Evolutionary conservation across 2,329 filamentous ascomycete genomes (phyloP).

Genomic region (Fragosphaeria purpurea): DNA sequence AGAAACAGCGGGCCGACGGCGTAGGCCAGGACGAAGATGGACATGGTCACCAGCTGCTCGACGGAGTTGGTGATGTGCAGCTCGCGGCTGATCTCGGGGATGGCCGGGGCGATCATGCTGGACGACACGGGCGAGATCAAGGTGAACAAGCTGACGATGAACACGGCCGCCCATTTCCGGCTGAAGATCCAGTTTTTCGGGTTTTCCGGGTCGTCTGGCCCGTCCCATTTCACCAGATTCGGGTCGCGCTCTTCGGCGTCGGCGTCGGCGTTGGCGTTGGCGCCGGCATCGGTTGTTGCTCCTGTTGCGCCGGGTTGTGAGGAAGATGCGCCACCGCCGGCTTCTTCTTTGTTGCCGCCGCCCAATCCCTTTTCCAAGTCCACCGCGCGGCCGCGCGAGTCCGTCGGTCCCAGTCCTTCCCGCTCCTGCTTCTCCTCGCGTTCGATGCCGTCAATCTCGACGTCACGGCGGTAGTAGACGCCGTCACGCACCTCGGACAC

Average conservation of each 20-base stretch:
- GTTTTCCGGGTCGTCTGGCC: slow-evolving; percentile 39
- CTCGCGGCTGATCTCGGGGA: slow-evolving; percentile 42
- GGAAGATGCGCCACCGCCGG: background rate
- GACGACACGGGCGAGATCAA: slow-evolving; percentile 52
- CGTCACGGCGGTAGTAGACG: slow-evolving; percentile 26
- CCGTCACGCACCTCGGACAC: slow-evolving; percentile 31
- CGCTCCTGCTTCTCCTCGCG: slow-evolving; percentile 4
- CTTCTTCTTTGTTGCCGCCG: background rate
- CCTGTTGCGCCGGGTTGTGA: background rate
- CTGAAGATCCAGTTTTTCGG: slow-evolving; percentile 45
- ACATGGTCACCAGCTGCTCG: slow-evolving; percentile 39
- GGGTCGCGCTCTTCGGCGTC: slow-evolving; percentile 19
- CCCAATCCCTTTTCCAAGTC: background rate
- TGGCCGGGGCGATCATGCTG: slow-evolving; percentile 43
- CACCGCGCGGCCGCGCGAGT: background rate
- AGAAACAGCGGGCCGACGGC: slow-evolving; percentile 42
- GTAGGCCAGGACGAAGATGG: slow-evolving; percentile 49
- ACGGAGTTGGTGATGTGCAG: slow-evolving; percentile 38
- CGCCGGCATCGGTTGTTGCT: background rate
- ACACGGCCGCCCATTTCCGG: slow-evolving; percentile 47
- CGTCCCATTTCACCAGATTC: slow-evolving; percentile 39
- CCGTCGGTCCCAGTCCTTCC: background rate
- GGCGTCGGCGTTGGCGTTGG: background rate
- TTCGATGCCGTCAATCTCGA: slow-evolving; percentile 21
- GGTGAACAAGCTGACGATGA: slow-evolving; percentile 47